Conservation (phyloP, 257 asterid genomes). For the Nicotiana tabacum region DNA sequence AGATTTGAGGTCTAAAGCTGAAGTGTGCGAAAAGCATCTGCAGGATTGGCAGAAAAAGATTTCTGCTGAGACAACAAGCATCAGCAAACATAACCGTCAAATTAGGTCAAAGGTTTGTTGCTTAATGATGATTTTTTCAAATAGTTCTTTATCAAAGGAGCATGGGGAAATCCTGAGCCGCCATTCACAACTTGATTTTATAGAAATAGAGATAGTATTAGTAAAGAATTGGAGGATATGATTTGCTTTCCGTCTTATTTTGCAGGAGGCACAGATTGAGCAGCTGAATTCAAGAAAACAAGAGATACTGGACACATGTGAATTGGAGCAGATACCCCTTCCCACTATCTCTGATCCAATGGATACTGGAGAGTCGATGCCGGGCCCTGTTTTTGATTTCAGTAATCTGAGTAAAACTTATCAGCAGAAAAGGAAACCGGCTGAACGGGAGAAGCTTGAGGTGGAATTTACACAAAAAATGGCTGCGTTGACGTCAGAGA, state of each 20-base stretch:
- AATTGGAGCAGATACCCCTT: conserved; percentile 67
- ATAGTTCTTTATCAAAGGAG: conserved; percentile 3
- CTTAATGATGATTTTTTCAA: conserved; percentile 7
- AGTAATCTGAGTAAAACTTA: conserved; percentile 60
- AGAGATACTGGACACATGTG: conserved; percentile 89
- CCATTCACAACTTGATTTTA: background rate
- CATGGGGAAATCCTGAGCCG: background rate
- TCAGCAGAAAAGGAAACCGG: conserved; percentile 64
- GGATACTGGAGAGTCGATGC: conserved; percentile 53
- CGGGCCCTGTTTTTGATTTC: conserved; percentile 70
- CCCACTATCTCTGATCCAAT: conserved; percentile 77
- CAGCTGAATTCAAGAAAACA: conserved; percentile 67
- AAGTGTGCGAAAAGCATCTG: conserved; percentile 77
- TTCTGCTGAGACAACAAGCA: conserved; percentile 84
- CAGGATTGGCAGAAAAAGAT: conserved; percentile 82
- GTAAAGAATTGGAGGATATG: background rate
- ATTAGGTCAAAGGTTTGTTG: conserved; percentile 79
- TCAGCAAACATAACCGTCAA: conserved; percentile 83
- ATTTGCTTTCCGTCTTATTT: conserved; percentile 2
- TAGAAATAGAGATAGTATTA: background rate
- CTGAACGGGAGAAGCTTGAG: conserved; percentile 88
- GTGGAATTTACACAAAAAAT: conserved; percentile 76
- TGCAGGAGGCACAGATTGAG: conserved; percentile 82
- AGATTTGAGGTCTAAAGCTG: conserved; percentile 79
- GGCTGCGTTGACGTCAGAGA: conserved; percentile 57